Percentiles rank a stretch among this genome's conserved stretches.
Evolutionary conservation across 495 filamentous ascomycete species (phyloP).

Genomic region (Podospora anserina): DNA sequence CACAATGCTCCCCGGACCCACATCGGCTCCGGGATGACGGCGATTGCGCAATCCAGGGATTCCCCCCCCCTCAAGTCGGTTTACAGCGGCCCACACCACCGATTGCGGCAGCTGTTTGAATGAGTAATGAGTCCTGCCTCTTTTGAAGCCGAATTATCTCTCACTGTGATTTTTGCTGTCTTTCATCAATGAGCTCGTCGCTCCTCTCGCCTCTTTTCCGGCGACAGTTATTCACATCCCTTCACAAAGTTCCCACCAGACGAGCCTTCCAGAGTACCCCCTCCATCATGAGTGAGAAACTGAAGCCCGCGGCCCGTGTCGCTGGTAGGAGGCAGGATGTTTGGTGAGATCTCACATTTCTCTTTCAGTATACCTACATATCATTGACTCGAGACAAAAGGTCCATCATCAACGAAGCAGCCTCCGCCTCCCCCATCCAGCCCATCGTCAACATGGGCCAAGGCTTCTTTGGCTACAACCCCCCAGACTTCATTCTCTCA

Average conservation of each 20-base stretch:
- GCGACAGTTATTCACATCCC: slow-evolving; percentile 11
- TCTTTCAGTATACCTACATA: background rate
- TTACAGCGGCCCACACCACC: background rate
- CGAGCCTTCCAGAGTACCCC: slow-evolving; percentile 27
- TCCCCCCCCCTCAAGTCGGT: too few relatives aligned
- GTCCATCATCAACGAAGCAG: slow-evolving; percentile 94
- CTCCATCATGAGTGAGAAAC: slow-evolving; percentile 36
- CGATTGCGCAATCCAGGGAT: background rate
- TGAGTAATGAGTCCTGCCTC: slow-evolving; percentile 6
- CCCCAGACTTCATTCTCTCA: slow-evolving; percentile 83
- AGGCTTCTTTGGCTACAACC: slow-evolving; percentile 98
- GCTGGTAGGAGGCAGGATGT: slow-evolving; percentile 86
- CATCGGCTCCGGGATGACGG: background rate
- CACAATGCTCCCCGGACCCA: background rate
- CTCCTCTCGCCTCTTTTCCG: slow-evolving; percentile 13
- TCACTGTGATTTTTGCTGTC: background rate
- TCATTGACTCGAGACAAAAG: slow-evolving; percentile 40
- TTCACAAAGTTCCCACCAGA: background rate
- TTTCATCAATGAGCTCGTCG: slow-evolving; percentile 12
- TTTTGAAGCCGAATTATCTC: background rate
- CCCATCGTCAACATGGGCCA: slow-evolving; percentile 96
- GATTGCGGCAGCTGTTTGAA: slow-evolving; percentile 2
- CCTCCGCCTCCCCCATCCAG: slow-evolving; percentile 74
- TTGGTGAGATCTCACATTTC: slow-evolving; percentile 56
- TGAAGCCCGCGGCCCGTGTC: slow-evolving; percentile 73